Evolutionary conservation across 495 filamentous ascomycete species (phyloP), one percentile per base, ranked within the genome.

Genomic region (Daldinia decipiens): DNA sequence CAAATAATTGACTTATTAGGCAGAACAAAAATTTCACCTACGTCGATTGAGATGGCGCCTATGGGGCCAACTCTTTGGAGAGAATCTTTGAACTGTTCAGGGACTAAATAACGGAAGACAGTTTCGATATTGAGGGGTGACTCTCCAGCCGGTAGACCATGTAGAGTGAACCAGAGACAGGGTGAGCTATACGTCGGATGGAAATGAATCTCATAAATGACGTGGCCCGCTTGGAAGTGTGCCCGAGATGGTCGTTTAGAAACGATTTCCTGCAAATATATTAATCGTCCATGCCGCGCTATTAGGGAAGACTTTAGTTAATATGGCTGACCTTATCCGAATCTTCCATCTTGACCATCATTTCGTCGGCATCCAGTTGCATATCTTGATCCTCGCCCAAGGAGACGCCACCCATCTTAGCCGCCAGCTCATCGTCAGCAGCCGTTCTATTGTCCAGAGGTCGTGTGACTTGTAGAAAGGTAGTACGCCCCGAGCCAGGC

Each of bases 1-100:
- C 70, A 73, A 66, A 80, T 82, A 80, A 88, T 83, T 84, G 78
- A 83, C 78, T 75, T 36, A 40, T 74, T 76, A 59, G 57, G 74
- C 40, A 75, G 80, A 74, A 76, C 68, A 78, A 76, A 70, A 75
- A 58, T 63, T 63, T 62, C 51, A 89, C 89, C 77, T 86, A 93
- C 92, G 45, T 87, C 91, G 73, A 89, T 85, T 68, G 91, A 92
- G 76, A 97, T 88, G 65, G 88, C 92, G 66, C 93, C 93, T 75
- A 92, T 86, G 19, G 88, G 80, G 40, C 91, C 91, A 40, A 86
- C 82, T 51, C 67, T 79, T 69, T 86, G 83, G 68, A 94, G 78
- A 65, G 82, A 78, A 47, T 79, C 75, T 71, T 84, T 87, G 78
- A 86, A 88, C 57, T 85, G 82, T 47, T 86, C 78, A 13, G 93